Evolutionary conservation across 352 stramenopile genomes (phyloP).

Genomic region (Globisporangium parvum): DNA sequence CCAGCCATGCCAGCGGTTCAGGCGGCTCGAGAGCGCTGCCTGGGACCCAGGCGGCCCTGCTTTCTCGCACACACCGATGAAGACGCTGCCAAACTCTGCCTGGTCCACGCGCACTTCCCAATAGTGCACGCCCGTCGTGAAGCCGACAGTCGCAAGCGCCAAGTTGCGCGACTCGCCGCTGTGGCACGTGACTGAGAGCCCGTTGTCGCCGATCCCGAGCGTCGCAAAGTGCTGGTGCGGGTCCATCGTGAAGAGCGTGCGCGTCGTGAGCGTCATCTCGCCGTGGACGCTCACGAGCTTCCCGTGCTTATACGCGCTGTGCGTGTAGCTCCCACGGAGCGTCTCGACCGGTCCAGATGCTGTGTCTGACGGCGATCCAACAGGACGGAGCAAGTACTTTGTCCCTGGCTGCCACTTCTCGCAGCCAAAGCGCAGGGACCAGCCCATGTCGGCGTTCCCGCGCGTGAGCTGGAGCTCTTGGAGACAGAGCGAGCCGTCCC

Average conservation of each 20-base stretch:
- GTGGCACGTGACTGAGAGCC: slow-evolving; percentile 72
- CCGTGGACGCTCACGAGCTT: slow-evolving; percentile 62
- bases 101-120: slow-evolving; percentile 97
- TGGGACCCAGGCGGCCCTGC: slow-evolving; percentile 71
- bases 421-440: slow-evolving; percentile 78
- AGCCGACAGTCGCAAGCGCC: slow-evolving; percentile 79
- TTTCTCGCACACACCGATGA: slow-evolving; percentile 95
- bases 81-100: slow-evolving; percentile 97
- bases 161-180: slow-evolving; percentile 85
- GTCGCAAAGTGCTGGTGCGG: slow-evolving; percentile 73
- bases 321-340: slow-evolving; percentile 50
- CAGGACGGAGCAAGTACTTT: slow-evolving; percentile 58
- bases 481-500: slow-evolving; percentile 53
- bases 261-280: slow-evolving; percentile 56
- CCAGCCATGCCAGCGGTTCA: slow-evolving; percentile 91
- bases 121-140: slow-evolving; percentile 93
- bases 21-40: slow-evolving; percentile 60
- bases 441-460: slow-evolving; percentile 83
- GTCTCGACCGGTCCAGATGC: slow-evolving; percentile 19
- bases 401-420: slow-evolving; percentile 86
- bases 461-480: slow-evolving; percentile 80
- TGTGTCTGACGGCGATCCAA: background rate
- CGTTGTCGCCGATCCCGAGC: slow-evolving; percentile 68
- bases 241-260: slow-evolving; percentile 85
- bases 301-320: slow-evolving; percentile 47